Evolutionary conservation across 768 basidiomycete genomes (phyloP).

Genomic region (Cytidiella melzeri): DNA sequence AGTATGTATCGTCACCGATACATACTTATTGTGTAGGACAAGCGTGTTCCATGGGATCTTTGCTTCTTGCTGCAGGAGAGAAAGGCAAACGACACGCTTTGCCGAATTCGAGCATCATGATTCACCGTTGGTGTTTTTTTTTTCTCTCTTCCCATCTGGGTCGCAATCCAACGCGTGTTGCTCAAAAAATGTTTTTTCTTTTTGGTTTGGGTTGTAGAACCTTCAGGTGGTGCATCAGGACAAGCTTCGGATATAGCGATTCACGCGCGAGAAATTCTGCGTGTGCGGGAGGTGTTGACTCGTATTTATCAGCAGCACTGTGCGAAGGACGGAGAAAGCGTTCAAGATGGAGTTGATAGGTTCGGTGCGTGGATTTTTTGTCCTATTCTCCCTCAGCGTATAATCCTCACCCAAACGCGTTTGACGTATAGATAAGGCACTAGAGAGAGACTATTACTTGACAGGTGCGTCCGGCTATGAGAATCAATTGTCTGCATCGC

Average conservation of each 20-base stretch:
- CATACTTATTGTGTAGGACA: constrained; percentile 96
- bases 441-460: constrained; percentile 96
- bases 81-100: constrained; percentile 88
- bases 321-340: constrained; percentile 54
- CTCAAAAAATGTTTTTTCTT: too few species aligned
- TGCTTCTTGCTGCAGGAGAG: constrained; percentile 86
- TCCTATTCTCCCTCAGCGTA: too few species aligned
- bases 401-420: too few species aligned
- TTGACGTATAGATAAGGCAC: constrained; percentile 74
- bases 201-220: constrained; percentile 51
- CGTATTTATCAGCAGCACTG: constrained; percentile 90
- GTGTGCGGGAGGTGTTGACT: constrained; percentile 78
- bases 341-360: constrained; percentile 58
- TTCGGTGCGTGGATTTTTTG: constrained; percentile 83
- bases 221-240: constrained; percentile 92
- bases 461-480: constrained; percentile 72
- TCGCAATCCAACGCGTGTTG: too few species aligned
- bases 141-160: constrained; percentile 10
- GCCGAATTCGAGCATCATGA: constrained; percentile 96
- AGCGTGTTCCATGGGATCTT: constrained; percentile 94
- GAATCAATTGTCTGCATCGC: too few species aligned
- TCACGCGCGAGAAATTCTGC: constrained; percentile 92
- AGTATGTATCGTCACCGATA: constrained; percentile 90
- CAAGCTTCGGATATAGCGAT: constrained; percentile 98
- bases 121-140: constrained; percentile 66